These are phyloP conservation scores for Fusarium heterosporum DNA, from an alignment of 2,329 filamentous ascomycete genomes.

Conservation along the genomic window DNA sequence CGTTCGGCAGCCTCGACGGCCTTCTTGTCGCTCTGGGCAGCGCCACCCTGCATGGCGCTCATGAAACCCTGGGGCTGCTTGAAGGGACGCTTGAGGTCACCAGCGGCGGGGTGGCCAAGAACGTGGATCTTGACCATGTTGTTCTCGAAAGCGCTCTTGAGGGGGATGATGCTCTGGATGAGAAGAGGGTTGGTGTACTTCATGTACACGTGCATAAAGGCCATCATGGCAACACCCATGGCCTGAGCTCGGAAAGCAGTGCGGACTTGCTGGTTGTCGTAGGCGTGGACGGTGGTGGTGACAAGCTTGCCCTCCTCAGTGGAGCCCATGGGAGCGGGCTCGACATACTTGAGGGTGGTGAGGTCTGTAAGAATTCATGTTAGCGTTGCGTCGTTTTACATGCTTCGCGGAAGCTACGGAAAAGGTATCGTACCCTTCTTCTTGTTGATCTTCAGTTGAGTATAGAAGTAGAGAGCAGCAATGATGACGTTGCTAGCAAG, in stretches of 20 bases:
- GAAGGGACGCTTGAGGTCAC: conserved; percentile 96
- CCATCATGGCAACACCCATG: conserved; percentile 99
- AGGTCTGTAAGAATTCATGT: conserved; percentile 72
- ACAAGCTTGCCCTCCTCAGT: conserved; percentile 95
- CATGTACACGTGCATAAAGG: conserved; percentile 98
- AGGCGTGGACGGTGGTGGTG: conserved; percentile 95
- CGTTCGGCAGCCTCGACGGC: conserved; percentile 84
- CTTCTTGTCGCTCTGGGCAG: conserved; percentile 92
- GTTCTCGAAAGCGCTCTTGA: conserved; percentile 94
- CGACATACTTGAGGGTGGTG: conserved; percentile 98
- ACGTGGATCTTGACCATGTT: conserved; percentile 97
- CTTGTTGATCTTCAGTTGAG: conserved; percentile 86
- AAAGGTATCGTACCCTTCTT: conserved; percentile 83
- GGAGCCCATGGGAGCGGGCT: conserved; percentile 92
- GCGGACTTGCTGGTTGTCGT: conserved; percentile 89
- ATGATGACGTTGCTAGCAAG: conserved; percentile 82
- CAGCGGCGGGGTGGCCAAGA: conserved; percentile 84
- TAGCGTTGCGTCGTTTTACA: conserved; percentile 11
- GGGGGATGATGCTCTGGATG: conserved; percentile 97
- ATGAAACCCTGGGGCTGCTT: conserved; percentile 87
- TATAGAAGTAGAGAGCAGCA: conserved; percentile 83
- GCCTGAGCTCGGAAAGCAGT: conserved; percentile 88
- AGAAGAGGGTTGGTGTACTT: conserved; percentile 99
- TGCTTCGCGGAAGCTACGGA: neutral
- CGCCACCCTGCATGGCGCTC: conserved; percentile 77